Conservation (phyloP, 805 yeast genomes). For the Starmerella scarabaei region DNA sequence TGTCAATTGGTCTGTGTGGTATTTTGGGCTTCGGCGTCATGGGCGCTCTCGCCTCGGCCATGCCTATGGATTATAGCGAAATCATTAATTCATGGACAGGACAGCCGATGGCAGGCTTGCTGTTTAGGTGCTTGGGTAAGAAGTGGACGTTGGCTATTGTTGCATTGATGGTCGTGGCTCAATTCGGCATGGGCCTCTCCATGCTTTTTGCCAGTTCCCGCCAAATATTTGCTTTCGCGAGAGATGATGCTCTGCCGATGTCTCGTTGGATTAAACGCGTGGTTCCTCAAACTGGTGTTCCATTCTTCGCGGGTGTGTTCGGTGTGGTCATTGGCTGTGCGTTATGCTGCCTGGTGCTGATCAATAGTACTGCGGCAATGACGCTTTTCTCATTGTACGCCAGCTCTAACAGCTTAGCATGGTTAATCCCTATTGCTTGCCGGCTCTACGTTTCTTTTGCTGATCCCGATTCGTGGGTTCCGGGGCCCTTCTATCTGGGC, state of each 20-base stretch:
- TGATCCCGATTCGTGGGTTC: constrained; percentile 26
- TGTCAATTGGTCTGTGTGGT: constrained; percentile 45
- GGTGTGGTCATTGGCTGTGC: constrained; percentile 37
- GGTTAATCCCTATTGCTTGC: constrained; percentile 48
- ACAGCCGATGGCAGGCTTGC: constrained; percentile 54
- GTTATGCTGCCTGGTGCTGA: constrained; percentile 46
- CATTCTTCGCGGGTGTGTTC: constrained; percentile 49
- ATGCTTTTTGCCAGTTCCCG: constrained; percentile 52
- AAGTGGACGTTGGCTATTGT: constrained; percentile 53
- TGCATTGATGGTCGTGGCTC: constrained; percentile 45
- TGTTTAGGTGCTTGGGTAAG: constrained; percentile 49
- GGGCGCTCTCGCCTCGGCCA: constrained; percentile 39
- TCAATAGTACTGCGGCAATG: constrained; percentile 45
- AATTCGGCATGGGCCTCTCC: constrained; percentile 54
- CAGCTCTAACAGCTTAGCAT: constrained; percentile 49
- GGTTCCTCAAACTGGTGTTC: constrained; percentile 44
- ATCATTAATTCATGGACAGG: constrained; percentile 34
- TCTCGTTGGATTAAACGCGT: constrained; percentile 44
- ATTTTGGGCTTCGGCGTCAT: constrained; percentile 45
- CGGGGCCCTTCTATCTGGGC: constrained; percentile 59
- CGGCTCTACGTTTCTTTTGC: constrained; percentile 36
- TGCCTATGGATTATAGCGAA: constrained; percentile 32
- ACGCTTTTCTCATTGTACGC: constrained; percentile 54
- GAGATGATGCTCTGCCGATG: constrained; percentile 64
- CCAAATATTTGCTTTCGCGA: constrained; percentile 62